Evolutionary conservation across 176 grass and related monocot species (phyloP), one percentile per base, ranked within the genome.

Genomic region (Phoenix roebelenii): DNA sequence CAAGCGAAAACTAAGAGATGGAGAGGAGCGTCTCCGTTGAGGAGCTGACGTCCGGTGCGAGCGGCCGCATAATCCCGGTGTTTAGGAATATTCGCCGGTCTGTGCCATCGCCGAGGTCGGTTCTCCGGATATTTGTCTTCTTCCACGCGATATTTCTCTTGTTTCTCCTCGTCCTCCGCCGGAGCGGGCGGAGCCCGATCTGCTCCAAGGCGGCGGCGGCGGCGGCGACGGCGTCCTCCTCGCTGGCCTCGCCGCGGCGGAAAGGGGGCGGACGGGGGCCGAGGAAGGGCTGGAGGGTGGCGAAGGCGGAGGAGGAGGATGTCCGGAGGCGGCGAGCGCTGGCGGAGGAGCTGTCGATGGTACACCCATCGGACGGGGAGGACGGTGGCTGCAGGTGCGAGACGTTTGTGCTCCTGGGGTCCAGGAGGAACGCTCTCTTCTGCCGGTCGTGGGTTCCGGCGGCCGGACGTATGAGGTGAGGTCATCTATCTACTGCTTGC

Each of bases 31-130:
- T 5, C 18, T 28, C 23, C 63, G 65, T 84, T 48, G 81, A 78
- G 73, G 58, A 82, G 73, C 85, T 87, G 65, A 98, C 93, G 18
- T 98, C 93, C 68, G 93, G 93, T 25, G 93, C 93, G 25, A 98
- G 83, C 69, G 64, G 84, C 28, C 75, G 93, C 61, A 92, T 98
- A 80, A 85, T 92, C 60, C 87, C 87, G 28, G 81, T 98, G 5
- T 79, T 91, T 14, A 68, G 65, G 53, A 75, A 81, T 52, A 49
- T 74, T 7, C 49, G 79, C 65, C 88, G 81, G 17, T 85, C 87
- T 24, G 69, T 98, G 23, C 73, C 80, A 5, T 92, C 93, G 54
- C 83, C 66, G n/a, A 69, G 63, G 44, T 70, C 84, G 61, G 63
- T 97, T 51, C 65, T 88, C 39, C 93, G 93, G 22, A 22, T 83